These are phyloP conservation scores for Farysia itapuensis DNA, from an alignment of 1,284 basidiomycete species.

Conservation along the genomic window DNA sequence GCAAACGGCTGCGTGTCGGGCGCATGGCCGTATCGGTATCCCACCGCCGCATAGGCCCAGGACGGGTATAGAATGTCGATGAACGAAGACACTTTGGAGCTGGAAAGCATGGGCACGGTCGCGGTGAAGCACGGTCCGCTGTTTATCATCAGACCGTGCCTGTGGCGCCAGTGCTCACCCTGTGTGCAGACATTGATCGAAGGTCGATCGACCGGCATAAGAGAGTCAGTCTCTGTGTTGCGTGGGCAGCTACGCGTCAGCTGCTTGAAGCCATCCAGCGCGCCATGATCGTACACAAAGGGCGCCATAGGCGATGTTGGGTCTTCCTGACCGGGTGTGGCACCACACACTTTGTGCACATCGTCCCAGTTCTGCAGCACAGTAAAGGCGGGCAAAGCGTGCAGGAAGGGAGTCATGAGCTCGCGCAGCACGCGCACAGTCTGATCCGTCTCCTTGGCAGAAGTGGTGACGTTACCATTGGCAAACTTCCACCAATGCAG, in stretches of 20 bases:
- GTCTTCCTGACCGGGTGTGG: constrained; percentile 4
- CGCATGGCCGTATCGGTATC: constrained; percentile 6
- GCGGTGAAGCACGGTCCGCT: constrained; percentile 14
- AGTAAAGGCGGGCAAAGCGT: constrained; percentile 10
- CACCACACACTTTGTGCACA: constrained; percentile 8
- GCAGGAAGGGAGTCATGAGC: constrained; percentile 12
- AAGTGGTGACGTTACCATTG: constrained; percentile 4
- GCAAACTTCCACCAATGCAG: constrained; percentile 11
- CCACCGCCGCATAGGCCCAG: constrained; percentile 8
- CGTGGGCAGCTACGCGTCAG: constrained; percentile 9
- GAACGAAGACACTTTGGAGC: constrained; percentile 9
- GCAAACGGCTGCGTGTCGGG: constrained; percentile 8
- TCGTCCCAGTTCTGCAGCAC: constrained; percentile 22
- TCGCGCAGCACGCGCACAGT: background rate
- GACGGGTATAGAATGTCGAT: constrained; percentile 21
- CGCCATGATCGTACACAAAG: background rate
- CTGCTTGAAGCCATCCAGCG: background rate
- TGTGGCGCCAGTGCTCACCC: constrained; percentile 2
- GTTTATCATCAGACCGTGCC: constrained; percentile 5
- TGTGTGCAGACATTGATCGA: constrained; percentile 14
- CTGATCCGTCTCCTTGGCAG: constrained; percentile 1
- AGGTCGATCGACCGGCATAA: constrained; percentile 11
- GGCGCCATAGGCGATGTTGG: background rate
- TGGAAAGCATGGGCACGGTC: constrained; percentile 9
- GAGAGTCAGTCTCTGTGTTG: constrained; percentile 1